These are phyloP conservation scores for Didymellaceae sp. DNA, from an alignment of 2,329 filamentous ascomycete genomes.

Conservation along the genomic window DNA sequence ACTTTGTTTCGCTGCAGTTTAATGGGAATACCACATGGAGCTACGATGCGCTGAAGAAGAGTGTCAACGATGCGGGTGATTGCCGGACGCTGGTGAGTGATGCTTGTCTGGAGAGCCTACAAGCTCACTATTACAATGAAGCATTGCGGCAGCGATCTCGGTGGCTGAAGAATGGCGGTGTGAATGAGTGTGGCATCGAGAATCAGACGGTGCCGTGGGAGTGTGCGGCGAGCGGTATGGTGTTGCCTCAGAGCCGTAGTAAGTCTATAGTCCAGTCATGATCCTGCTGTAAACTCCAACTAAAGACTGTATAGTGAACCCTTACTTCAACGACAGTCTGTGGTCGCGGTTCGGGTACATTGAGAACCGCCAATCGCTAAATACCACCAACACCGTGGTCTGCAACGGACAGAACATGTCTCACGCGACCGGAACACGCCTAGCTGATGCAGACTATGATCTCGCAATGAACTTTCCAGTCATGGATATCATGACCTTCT, in stretches of 20 bases:
- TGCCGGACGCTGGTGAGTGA: constrained; percentile 4
- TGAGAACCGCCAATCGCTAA: background rate
- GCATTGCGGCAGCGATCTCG: background rate
- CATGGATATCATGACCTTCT: constrained; percentile 13
- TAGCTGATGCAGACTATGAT: constrained; percentile 2
- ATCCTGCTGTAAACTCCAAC: background rate
- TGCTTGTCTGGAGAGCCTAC: background rate
- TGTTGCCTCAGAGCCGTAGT: background rate
- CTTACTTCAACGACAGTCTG: constrained; percentile 2
- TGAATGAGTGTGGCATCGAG: background rate
- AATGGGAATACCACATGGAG: constrained; percentile 1
- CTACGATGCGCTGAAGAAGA: background rate
- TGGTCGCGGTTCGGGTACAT: background rate
- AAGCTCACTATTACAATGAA: background rate
- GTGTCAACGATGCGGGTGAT: constrained; percentile 2
- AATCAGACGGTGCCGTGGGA: constrained; percentile 9
- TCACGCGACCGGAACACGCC: background rate
- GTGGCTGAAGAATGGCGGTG: background rate
- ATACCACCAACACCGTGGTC: background rate
- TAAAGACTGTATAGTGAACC: background rate
- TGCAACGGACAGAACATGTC: constrained; percentile 2
- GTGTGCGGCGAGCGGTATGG: constrained; percentile 11
- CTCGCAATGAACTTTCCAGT: constrained; percentile 4
- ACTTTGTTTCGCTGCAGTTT: background rate
- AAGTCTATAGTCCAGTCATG: background rate